Evolutionary conservation across 2,329 filamentous ascomycete species (phyloP).

Genomic region (Beauveria rudraprayagi): DNA sequence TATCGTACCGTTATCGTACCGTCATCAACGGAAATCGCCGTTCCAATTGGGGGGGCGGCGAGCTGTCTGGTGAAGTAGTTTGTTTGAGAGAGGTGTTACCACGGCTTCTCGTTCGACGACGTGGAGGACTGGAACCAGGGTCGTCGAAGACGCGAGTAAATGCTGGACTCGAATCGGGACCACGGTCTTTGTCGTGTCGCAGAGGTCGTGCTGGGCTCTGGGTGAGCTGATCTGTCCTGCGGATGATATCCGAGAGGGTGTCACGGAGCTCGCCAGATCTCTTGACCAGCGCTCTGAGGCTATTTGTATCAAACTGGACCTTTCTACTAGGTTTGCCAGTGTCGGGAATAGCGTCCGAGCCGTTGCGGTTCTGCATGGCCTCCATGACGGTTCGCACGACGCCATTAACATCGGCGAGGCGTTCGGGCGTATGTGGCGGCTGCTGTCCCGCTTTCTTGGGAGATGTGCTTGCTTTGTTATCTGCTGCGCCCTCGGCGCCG

Average conservation of each 20-base stretch:
- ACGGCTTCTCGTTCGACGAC: slow-evolving; percentile 41
- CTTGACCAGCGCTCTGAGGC: slow-evolving; percentile 57
- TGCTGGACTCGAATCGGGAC: slow-evolving; percentile 53
- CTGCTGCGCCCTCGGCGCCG: slow-evolving; percentile 36
- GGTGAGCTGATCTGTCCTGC: slow-evolving; percentile 49
- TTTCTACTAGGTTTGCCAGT: slow-evolving; percentile 37
- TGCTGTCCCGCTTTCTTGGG: slow-evolving; percentile 25
- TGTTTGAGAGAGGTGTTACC: slow-evolving; percentile 46
- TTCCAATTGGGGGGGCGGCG: slow-evolving; percentile 41
- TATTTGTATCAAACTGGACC: slow-evolving; percentile 62
- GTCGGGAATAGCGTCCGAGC: slow-evolving; percentile 28
- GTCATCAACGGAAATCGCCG: slow-evolving; percentile 58
- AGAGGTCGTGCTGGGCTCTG: slow-evolving; percentile 47
- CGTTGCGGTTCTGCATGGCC: slow-evolving; percentile 50
- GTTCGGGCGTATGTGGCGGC: slow-evolving; percentile 33
- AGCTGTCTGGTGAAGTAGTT: slow-evolving; percentile 42
- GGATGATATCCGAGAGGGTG: slow-evolving; percentile 50
- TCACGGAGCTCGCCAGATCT: slow-evolving; percentile 53
- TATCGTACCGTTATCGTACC: slow-evolving; percentile 52
- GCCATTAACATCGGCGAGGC: slow-evolving; percentile 34
- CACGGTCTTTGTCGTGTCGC: slow-evolving; percentile 33
- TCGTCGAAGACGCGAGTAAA: slow-evolving; percentile 61
- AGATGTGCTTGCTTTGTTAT: slow-evolving; percentile 27
- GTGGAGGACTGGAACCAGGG: slow-evolving; percentile 47
- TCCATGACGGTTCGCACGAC: slow-evolving; percentile 56